A percentile compares a stretch with the other conserved stretches of the same genome.
These are phyloP conservation scores for Aspergillus uvarum DNA, from an alignment of 2,329 filamentous ascomycete genomes.

Conservation along the genomic window DNA sequence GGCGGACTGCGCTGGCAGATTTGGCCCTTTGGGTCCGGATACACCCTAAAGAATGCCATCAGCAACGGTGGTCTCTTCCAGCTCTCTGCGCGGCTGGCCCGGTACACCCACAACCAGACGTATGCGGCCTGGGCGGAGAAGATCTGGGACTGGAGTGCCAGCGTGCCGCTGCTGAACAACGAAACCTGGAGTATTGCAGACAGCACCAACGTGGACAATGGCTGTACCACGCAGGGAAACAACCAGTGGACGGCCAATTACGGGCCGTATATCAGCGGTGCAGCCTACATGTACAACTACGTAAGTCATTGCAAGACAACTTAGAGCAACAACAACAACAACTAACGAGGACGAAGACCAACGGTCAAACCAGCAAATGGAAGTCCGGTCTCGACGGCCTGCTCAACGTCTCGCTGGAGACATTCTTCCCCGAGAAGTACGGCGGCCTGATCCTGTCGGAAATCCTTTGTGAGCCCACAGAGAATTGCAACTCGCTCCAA, in stretches of 20 bases:
- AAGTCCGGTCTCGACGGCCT: slow-evolving; percentile 49
- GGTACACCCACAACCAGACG: slow-evolving; percentile 16
- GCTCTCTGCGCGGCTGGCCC: slow-evolving; percentile 15
- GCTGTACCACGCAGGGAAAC: slow-evolving; percentile 51
- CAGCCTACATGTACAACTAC: slow-evolving; percentile 55
- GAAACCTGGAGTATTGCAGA: slow-evolving; percentile 52
- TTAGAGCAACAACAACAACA: too few relatives aligned
- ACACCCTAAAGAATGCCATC: slow-evolving; percentile 14
- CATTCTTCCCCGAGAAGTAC: slow-evolving; percentile 49
- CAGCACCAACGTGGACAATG: slow-evolving; percentile 48
- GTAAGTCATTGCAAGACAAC: slow-evolving; percentile 27
- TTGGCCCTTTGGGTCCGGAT: slow-evolving; percentile 16
- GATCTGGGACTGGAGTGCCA: slow-evolving; percentile 56
- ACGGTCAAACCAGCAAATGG: slow-evolving; percentile 48
- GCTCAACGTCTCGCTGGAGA: slow-evolving; percentile 55
- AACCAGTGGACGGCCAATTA: slow-evolving; percentile 57
- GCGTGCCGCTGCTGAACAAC: slow-evolving; percentile 48
- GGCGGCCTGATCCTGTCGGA: slow-evolving; percentile 53
- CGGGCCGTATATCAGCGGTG: slow-evolving; percentile 52
- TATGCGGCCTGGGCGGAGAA: slow-evolving; percentile 62
- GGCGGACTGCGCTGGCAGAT: slow-evolving; percentile 59
- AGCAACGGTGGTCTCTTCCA: slow-evolving; percentile 20
- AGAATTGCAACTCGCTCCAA: slow-evolving; percentile 58
- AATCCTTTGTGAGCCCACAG: slow-evolving; percentile 53
- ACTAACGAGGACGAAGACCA: slow-evolving; percentile 23